A percentile compares a stretch with the other conserved stretches of the same genome.
Evolutionary conservation across 805 yeast species (phyloP).

Genomic region (Zygosaccharomyces rouxii): DNA sequence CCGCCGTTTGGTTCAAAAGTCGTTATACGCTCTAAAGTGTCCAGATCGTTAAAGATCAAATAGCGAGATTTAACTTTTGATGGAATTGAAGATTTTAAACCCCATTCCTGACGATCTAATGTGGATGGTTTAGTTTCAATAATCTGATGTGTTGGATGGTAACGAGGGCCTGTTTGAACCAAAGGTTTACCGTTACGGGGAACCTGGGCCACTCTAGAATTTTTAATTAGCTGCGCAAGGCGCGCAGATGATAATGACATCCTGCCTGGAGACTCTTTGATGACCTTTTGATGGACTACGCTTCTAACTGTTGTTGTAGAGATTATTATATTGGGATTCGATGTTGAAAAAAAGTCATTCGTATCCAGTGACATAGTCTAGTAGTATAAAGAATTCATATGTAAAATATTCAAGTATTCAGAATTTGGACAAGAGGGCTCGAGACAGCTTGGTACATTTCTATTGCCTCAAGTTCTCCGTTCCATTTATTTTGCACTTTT

Average conservation of each 20-base stretch:
- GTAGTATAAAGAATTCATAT: neutral
- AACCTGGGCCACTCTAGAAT: constrained; percentile 36
- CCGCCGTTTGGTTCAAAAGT: constrained; percentile 62
- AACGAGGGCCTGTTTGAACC: constrained; percentile 17
- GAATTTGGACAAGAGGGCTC: no score
- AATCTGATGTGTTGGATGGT: constrained; percentile 65
- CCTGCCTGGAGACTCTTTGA: no score
- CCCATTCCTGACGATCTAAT: constrained; percentile 65
- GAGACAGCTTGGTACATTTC: no score
- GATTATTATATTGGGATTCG: neutral
- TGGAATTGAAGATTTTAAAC: constrained; percentile 69
- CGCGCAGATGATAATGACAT: constrained; percentile 13
- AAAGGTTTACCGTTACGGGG: constrained; percentile 28
- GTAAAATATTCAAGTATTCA: no score
- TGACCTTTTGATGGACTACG: no score
- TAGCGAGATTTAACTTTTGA: constrained; percentile 52
- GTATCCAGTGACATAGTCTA: neutral
- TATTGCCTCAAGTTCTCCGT: no score
- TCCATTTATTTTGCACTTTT: no score
- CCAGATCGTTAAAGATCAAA: constrained; percentile 61
- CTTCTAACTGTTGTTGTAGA: no score
- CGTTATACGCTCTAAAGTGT: constrained; percentile 62
- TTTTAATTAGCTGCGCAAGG: constrained; percentile 27
- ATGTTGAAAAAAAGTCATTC: neutral
- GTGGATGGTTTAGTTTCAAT: constrained; percentile 65